These are phyloP conservation scores for Themeda triandra DNA, from an alignment of 176 grass and related monocot species.

Conservation along the genomic window DNA sequence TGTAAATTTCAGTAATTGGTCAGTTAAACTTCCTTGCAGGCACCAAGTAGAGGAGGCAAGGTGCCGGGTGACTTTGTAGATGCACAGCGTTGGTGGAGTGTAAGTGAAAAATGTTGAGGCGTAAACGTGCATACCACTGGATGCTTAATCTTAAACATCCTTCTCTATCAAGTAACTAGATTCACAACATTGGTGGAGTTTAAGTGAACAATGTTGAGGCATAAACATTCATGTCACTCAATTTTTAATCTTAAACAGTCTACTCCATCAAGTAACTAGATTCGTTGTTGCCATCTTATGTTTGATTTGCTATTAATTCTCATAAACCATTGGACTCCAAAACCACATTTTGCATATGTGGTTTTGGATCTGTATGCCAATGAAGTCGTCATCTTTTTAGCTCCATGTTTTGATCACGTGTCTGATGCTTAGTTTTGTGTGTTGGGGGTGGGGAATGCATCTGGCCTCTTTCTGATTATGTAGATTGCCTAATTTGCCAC, in stretches of 20 bases:
- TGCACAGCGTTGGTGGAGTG: slow-evolving; percentile 83
- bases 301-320: slow-evolving; percentile 2
- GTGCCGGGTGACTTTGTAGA: slow-evolving; percentile 58
- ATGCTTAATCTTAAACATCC: slow-evolving; percentile 1
- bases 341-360: neutral
- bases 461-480: neutral
- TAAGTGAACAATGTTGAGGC: slow-evolving; percentile 46
- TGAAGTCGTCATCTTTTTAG: neutral
- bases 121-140: neutral
- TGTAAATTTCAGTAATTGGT: neutral
- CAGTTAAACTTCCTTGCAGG: slow-evolving; percentile 43
- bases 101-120: slow-evolving; percentile 45
- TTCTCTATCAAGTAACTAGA: slow-evolving; percentile 33
- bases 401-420: neutral
- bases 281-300: neutral
- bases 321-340: neutral
- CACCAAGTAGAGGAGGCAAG: slow-evolving; percentile 65
- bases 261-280: slow-evolving; percentile 11
- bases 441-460: neutral
- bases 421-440: neutral
- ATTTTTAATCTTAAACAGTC: neutral
- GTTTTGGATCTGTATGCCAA: neutral
- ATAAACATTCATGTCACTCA: neutral
- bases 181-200: slow-evolving; percentile 80
- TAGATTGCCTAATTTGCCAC: neutral